phyloP scores from a whole-genome alignment of 805 yeast species.

The Metschnikowia similis region DNA sequence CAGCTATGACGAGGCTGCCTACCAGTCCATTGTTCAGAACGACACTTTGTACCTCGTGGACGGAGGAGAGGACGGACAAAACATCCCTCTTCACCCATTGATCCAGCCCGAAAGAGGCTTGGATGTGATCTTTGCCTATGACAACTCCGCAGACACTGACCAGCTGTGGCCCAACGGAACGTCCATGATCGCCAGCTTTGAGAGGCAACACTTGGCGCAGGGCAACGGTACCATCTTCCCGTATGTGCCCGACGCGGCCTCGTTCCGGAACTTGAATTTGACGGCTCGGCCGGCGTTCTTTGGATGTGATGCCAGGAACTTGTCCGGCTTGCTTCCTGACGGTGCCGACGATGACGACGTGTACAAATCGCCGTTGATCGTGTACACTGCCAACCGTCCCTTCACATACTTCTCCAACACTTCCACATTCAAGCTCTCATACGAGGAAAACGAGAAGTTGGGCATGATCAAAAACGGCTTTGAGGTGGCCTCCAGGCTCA shows the following conservation, averaged over 20 bases:
- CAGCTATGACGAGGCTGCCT: constrained; percentile 17
- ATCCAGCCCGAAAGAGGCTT: constrained; percentile 32
- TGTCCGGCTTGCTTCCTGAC: constrained; percentile 18
- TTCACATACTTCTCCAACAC: constrained; percentile 26
- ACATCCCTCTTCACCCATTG: constrained; percentile 39
- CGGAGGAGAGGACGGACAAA: constrained; percentile 43
- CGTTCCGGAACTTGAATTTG: constrained; percentile 20
- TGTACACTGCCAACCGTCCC: constrained; percentile 30
- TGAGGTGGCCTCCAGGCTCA: constrained; percentile 34
- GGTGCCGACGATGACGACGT: constrained; percentile 11
- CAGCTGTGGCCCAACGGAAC: constrained; percentile 43
- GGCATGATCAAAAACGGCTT: constrained; percentile 27
- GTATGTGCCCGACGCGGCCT: constrained; percentile 19
- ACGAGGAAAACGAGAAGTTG: constrained; percentile 20
- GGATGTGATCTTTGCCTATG: constrained; percentile 42
- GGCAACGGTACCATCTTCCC: constrained; percentile 27
- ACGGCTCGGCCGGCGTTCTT: constrained; percentile 23
- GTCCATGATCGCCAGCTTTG: constrained; percentile 31
- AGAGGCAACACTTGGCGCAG: constrained; percentile 25
- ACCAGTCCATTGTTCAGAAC: constrained; percentile 21
- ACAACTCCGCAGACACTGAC: constrained; percentile 31
- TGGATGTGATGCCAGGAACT: constrained; percentile 25
- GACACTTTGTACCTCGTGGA: constrained; percentile 36
- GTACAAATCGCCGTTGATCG: constrained; percentile 22
- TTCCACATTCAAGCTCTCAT: constrained; percentile 25